Conservation (phyloP, 768 basidiomycete species). For the Cystofilobasidium ferigula region DNA sequence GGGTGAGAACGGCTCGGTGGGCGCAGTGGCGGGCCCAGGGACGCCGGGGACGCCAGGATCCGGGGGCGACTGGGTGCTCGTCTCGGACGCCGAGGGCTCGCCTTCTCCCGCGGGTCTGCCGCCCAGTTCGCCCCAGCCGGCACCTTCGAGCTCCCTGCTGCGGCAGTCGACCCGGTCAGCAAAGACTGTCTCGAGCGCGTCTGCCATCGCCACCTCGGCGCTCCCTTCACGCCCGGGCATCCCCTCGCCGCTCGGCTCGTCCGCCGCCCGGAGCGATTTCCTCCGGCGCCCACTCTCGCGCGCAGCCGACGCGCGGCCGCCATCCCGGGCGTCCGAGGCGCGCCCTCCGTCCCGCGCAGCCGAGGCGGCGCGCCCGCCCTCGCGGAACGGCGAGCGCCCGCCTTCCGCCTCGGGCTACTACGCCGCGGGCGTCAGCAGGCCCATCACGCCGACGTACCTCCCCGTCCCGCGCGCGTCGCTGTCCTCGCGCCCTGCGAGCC, state of each 20-base stretch:
- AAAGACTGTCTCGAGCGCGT: neutral
- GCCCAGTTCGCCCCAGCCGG: neutral
- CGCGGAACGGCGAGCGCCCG: neutral
- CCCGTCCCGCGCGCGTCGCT: neutral
- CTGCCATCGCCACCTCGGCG: neutral
- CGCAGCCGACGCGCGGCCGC: neutral
- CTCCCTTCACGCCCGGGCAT: neutral
- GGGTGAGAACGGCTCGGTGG: neutral
- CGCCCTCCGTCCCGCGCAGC: neutral
- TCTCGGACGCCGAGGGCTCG: constrained; percentile 17
- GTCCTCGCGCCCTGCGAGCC: constrained; percentile 1
- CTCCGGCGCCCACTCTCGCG: neutral
- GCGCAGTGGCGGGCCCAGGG: constrained; percentile 7
- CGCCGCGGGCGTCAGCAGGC: neutral
- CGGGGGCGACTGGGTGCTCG: constrained; percentile 22
- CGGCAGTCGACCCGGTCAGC: neutral
- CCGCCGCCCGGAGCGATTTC: neutral
- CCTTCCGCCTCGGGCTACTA: neutral
- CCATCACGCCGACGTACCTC: neutral
- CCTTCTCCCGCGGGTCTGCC: constrained; percentile 3
- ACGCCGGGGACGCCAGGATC: constrained; percentile 4
- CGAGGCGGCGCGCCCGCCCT: neutral
- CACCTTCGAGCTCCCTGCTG: neutral
- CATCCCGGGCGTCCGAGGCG: neutral
- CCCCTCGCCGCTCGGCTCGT: neutral